Evolutionary conservation across 1,284 basidiomycete genomes (phyloP).

Genomic region (Thecaphora thlaspeos): DNA sequence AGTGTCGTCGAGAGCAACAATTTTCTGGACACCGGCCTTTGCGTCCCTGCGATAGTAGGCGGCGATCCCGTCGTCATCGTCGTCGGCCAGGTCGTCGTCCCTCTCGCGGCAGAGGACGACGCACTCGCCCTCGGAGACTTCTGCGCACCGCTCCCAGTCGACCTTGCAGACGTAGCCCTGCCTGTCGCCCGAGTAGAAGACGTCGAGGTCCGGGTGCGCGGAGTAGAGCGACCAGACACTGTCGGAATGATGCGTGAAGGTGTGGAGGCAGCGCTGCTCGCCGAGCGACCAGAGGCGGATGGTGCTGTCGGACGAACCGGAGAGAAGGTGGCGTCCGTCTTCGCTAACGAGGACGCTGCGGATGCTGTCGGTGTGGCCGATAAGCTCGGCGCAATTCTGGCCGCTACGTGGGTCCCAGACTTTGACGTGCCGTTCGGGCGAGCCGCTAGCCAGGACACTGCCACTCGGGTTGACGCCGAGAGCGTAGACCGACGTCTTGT

Average conservation of each 20-base stretch:
- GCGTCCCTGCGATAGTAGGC: conserved; percentile 55
- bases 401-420: conserved; percentile 82
- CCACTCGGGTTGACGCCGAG: conserved; percentile 68
- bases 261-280: conserved; percentile 84
- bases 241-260: conserved; percentile 91
- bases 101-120: conserved; percentile 65
- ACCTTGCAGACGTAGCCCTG: conserved; percentile 84
- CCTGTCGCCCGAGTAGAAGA: conserved; percentile 94
- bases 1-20: conserved; percentile 79
- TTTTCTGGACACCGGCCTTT: conserved; percentile 73
- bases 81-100: conserved; percentile 9
- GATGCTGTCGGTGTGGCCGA: conserved; percentile 93
- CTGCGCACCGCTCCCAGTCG: conserved; percentile 77
- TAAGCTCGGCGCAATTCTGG: conserved; percentile 41
- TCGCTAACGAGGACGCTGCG: conserved; percentile 82
- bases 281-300: conserved; percentile 91
- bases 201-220: conserved; percentile 79
- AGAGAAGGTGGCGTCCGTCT: conserved; percentile 71
- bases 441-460: conserved; percentile 78
- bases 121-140: conserved; percentile 85
- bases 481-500: conserved; percentile 54
- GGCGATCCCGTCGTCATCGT: conserved; percentile 1
- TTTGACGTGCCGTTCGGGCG: conserved; percentile 82
- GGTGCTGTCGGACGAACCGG: conserved; percentile 63
- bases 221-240: conserved; percentile 93